Evolutionary conservation across 2,329 filamentous ascomycete genomes (phyloP).

Genomic region (Colletotrichum eleusines): DNA sequence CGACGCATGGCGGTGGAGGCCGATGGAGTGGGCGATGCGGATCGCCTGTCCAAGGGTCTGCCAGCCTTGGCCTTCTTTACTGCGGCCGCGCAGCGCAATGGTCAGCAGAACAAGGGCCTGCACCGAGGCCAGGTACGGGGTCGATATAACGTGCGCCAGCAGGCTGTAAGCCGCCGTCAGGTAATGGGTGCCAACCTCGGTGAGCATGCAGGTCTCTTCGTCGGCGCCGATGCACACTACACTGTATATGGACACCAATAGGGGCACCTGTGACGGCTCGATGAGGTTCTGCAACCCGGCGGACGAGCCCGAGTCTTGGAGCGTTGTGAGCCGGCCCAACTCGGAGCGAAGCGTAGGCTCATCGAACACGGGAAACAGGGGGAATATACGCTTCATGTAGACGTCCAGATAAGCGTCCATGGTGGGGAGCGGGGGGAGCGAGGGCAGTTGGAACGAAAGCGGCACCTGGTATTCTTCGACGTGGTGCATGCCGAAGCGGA

Average conservation of each 20-base stretch:
- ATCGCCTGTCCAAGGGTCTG: constrained; percentile 46
- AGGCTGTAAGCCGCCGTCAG: constrained; percentile 43
- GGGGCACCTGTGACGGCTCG: constrained; percentile 22
- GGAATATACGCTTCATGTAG: constrained; percentile 44
- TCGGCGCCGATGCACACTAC: constrained; percentile 43
- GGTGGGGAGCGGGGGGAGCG: constrained; percentile 32
- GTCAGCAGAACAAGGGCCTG: constrained; percentile 44
- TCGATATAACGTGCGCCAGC: constrained; percentile 42
- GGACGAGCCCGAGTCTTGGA: constrained; percentile 11
- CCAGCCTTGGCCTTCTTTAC: constrained; percentile 46
- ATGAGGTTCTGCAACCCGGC: neutral
- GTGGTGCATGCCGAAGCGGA: constrained; percentile 45
- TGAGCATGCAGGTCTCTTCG: constrained; percentile 34
- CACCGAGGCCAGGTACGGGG: constrained; percentile 43
- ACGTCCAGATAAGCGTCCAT: constrained; percentile 34
- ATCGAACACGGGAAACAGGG: constrained; percentile 44
- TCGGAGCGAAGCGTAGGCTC: constrained; percentile 34
- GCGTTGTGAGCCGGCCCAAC: constrained; percentile 15
- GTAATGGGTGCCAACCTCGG: constrained; percentile 37
- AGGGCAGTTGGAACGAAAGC: constrained; percentile 33
- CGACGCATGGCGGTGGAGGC: constrained; percentile 43
- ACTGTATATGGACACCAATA: constrained; percentile 39
- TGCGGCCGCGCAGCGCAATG: constrained; percentile 40
- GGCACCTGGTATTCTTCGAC: constrained; percentile 45
- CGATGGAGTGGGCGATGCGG: constrained; percentile 46